These are phyloP conservation scores for Chondrostereum purpureum DNA, from an alignment of 1,284 basidiomycete species.

Conservation along the genomic window DNA sequence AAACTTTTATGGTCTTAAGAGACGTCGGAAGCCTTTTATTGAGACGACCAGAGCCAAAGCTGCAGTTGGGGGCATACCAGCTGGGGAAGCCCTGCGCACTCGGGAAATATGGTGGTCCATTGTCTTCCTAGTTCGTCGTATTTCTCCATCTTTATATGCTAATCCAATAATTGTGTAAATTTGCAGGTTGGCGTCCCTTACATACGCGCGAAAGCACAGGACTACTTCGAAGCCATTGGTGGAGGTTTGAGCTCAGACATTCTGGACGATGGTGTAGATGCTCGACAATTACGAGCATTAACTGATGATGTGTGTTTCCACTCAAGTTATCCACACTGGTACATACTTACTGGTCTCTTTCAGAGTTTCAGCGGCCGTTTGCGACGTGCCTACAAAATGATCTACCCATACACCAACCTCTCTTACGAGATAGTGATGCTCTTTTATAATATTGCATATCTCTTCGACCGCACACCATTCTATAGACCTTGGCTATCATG, in stretches of 20 bases:
- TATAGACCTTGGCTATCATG: constrained; percentile 90
- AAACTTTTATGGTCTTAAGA: constrained; percentile 87
- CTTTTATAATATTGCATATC: constrained; percentile 81
- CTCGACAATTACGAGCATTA: constrained; percentile 36
- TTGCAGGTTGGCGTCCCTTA: constrained; percentile 84
- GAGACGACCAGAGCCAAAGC: constrained; percentile 57
- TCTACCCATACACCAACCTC: constrained; percentile 82
- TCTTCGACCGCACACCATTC: constrained; percentile 83
- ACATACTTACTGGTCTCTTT: constrained; percentile 9
- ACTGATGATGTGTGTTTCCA: constrained; percentile 41
- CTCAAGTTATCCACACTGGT: neutral
- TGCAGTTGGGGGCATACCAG: constrained; percentile 59
- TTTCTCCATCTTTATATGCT: constrained; percentile 7
- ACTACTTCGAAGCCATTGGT: constrained; percentile 86
- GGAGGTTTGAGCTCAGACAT: constrained; percentile 70
- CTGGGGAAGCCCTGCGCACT: constrained; percentile 55
- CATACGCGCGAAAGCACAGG: constrained; percentile 80
- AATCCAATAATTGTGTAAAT: too few species aligned
- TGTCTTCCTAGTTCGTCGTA: constrained; percentile 59
- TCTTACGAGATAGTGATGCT: constrained; percentile 79
- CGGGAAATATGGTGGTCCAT: constrained; percentile 71
- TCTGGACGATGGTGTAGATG: constrained; percentile 47
- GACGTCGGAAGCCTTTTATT: constrained; percentile 66
- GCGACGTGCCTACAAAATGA: constrained; percentile 54
- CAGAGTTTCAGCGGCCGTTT: constrained; percentile 41